A percentile compares a stretch with the other conserved stretches of the same genome.
These are phyloP conservation scores for Mortierella sp. DNA, from an alignment of 371 early-diverging fungal species.

Conservation along the genomic window DNA sequence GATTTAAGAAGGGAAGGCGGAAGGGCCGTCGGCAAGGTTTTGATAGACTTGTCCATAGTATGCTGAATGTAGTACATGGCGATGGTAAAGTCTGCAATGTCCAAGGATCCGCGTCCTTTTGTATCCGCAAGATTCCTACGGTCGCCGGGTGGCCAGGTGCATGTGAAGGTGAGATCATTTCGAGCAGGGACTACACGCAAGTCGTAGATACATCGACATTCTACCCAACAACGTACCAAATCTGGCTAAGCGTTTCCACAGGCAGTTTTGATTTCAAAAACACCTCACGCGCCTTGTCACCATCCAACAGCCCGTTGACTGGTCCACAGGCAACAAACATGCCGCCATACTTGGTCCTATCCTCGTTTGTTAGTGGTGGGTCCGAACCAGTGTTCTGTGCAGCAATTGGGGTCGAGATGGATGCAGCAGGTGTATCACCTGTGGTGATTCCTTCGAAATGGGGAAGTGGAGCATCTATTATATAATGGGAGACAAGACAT, in stretches of 20 bases:
- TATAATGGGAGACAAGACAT: not conserved
- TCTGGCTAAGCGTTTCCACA: constrained; percentile 57
- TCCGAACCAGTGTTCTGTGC: constrained; percentile 40
- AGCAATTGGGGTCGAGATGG: constrained; percentile 27
- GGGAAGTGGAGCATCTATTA: constrained; percentile 34
- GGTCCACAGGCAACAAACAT: constrained; percentile 78
- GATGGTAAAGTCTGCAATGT: constrained; percentile 80
- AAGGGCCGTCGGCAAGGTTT: constrained; percentile 66
- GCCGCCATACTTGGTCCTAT: constrained; percentile 72
- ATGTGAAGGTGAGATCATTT: no score
- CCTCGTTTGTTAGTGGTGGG: constrained; percentile 59
- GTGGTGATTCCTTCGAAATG: constrained; percentile 37
- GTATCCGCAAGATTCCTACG: constrained; percentile 76
- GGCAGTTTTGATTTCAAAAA: constrained; percentile 65
- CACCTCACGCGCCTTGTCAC: constrained; percentile 60
- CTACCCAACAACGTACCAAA: constrained; percentile 54
- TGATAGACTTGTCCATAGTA: constrained; percentile 70
- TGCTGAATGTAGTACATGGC: constrained; percentile 84
- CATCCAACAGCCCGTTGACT: constrained; percentile 70
- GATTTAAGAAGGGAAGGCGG: constrained; percentile 66
- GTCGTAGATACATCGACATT: no score
- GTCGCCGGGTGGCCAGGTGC: no score
- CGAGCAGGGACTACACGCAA: no score
- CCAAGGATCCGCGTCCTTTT: constrained; percentile 70
- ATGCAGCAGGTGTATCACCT: constrained; percentile 40